Evolutionary conservation across 2,329 filamentous ascomycete species (phyloP).

Genomic region (Fusarium pilosicola): DNA sequence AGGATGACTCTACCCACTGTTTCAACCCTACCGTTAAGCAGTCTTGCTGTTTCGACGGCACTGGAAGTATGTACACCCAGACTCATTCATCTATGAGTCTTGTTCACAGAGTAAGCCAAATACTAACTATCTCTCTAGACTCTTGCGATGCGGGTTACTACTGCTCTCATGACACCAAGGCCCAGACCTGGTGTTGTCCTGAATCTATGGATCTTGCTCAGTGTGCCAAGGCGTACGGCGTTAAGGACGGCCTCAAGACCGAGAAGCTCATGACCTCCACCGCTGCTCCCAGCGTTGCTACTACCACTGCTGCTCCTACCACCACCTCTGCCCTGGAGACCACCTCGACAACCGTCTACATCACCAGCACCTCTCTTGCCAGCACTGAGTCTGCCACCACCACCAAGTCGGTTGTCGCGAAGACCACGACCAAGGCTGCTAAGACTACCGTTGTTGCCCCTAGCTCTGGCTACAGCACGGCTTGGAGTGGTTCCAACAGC

Average conservation of each 20-base stretch:
- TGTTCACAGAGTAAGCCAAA: background rate
- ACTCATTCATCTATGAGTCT: background rate
- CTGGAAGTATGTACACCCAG: slow-evolving; percentile 62
- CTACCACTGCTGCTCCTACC: slow-evolving; percentile 23
- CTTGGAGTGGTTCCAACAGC: slow-evolving; percentile 48
- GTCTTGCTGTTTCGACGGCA: slow-evolving; percentile 66
- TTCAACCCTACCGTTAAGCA: slow-evolving; percentile 63
- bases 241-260: slow-evolving; percentile 58
- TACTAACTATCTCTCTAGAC: slow-evolving; percentile 52
- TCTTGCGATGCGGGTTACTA: slow-evolving; percentile 70
- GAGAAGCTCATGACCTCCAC: slow-evolving; percentile 46
- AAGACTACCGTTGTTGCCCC: slow-evolving; percentile 44
- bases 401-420: slow-evolving; percentile 22
- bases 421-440: slow-evolving; percentile 39
- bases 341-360: slow-evolving; percentile 43
- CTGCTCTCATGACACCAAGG: slow-evolving; percentile 64
- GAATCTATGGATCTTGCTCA: slow-evolving; percentile 61
- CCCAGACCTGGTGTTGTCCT: slow-evolving; percentile 70
- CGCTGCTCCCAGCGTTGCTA: slow-evolving; percentile 24
- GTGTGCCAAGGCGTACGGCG: slow-evolving; percentile 64
- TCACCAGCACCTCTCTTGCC: slow-evolving; percentile 38
- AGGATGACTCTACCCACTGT: slow-evolving; percentile 64
- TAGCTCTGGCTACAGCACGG: slow-evolving; percentile 44
- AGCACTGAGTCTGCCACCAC: slow-evolving; percentile 39
- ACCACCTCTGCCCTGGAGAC: slow-evolving; percentile 41